These are phyloP conservation scores for Coemansia sp. DNA, from an alignment of 371 early-diverging fungal genomes.

Conservation along the genomic window DNA sequence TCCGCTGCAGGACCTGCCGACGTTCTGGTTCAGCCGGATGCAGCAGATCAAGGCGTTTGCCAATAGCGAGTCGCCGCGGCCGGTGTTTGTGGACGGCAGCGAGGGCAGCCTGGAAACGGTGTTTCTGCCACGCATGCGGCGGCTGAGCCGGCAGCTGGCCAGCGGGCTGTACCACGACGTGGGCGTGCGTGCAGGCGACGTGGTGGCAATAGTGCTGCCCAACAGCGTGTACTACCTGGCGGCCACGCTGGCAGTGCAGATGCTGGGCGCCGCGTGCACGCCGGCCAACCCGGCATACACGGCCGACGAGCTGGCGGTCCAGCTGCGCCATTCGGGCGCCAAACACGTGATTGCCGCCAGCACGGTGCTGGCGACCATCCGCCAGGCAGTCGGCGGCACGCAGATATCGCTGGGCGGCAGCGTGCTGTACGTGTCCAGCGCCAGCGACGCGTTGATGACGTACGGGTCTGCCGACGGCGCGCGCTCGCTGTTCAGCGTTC, in stretches of 20 bases:
- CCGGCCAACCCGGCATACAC: constrained; percentile 78
- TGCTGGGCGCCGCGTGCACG: constrained; percentile 64
- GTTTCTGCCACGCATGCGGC: constrained; percentile 52
- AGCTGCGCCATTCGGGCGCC: constrained; percentile 37
- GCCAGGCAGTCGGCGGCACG: constrained; percentile 7
- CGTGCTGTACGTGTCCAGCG: neutral
- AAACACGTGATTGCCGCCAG: constrained; percentile 21
- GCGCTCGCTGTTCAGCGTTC: constrained; percentile 6
- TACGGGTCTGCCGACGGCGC: neutral
- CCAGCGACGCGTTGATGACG: neutral
- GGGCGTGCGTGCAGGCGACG: constrained; percentile 65
- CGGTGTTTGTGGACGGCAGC: constrained; percentile 61
- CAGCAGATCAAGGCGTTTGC: neutral
- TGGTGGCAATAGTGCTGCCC: constrained; percentile 67
- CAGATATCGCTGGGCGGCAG: neutral
- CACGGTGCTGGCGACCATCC: neutral
- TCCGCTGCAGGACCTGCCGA: constrained; percentile 64
- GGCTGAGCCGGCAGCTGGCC: constrained; percentile 61
- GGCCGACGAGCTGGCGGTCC: constrained; percentile 64
- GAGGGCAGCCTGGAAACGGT: neutral
- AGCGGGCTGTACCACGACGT: constrained; percentile 64
- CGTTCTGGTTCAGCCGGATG: constrained; percentile 55
- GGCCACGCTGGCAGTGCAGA: constrained; percentile 53
- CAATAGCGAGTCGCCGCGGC: neutral
- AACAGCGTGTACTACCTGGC: constrained; percentile 68